These are phyloP conservation scores for Pseudogymnoascus sp. DNA, from an alignment of 2,329 filamentous ascomycete species.

Conservation along the genomic window DNA sequence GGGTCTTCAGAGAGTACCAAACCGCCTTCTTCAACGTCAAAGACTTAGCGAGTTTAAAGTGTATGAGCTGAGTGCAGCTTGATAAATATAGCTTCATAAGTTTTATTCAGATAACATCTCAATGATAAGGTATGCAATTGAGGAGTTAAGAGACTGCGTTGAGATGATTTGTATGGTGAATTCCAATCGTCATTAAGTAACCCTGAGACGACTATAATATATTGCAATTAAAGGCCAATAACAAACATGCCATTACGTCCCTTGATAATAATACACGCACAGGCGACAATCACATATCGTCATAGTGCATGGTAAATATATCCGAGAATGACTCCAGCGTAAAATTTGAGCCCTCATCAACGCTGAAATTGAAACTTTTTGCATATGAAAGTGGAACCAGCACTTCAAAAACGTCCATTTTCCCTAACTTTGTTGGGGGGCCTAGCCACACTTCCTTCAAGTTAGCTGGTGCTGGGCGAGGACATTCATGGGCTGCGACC, in stretches of 20 bases:
- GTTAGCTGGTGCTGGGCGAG: background rate
- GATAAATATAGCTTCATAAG: background rate
- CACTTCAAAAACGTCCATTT: conserved; percentile 4
- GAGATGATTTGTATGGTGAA: background rate
- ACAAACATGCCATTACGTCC: background rate
- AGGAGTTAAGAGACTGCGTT: background rate
- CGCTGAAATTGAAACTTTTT: background rate
- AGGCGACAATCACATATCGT: background rate
- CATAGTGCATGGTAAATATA: background rate
- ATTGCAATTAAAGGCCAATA: background rate
- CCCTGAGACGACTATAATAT: background rate
- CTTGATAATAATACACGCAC: background rate
- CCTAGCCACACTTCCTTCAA: conserved; percentile 1
- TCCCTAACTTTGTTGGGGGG: background rate
- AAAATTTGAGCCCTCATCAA: background rate
- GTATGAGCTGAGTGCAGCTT: background rate
- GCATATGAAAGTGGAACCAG: conserved; percentile 3
- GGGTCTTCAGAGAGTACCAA: background rate
- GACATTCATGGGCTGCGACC: conserved; percentile 5
- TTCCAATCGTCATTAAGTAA: background rate
- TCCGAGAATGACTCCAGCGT: background rate
- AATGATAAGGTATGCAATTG: background rate
- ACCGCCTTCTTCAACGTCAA: background rate
- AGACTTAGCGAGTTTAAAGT: background rate
- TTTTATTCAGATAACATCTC: background rate